Conservation (phyloP, 495 filamentous ascomycete species). For the Friedmanniomyces endolithicus region DNA sequence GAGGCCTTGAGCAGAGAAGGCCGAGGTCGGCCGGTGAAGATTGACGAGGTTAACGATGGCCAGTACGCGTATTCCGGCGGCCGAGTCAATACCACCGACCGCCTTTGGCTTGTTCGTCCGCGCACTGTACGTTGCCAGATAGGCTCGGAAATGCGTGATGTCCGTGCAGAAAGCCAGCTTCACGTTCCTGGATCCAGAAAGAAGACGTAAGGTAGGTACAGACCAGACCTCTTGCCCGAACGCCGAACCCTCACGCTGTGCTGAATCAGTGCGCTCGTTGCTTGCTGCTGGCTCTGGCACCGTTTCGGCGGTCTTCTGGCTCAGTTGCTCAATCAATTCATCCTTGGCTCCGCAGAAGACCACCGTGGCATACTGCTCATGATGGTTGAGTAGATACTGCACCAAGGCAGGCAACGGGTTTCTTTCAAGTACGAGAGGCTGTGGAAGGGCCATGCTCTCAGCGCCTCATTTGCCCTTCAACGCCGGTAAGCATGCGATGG, state of each 20-base stretch:
- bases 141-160: conserved; percentile 64
- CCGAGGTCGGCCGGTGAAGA: conserved; percentile 58
- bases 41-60: conserved; percentile 53
- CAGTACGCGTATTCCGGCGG: conserved; percentile 30
- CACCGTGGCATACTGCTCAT: conserved; percentile 44
- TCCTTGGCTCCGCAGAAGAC: conserved; percentile 57
- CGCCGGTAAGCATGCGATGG: neutral
- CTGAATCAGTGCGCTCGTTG: conserved; percentile 5
- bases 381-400: conserved; percentile 45
- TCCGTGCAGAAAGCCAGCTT: conserved; percentile 59
- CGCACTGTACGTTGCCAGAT: conserved; percentile 44
- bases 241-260: too few species aligned
- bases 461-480: neutral
- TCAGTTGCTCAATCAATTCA: conserved; percentile 46
- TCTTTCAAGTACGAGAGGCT: conserved; percentile 38
- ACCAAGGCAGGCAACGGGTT: conserved; percentile 49
- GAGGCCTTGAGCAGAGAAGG: conserved; percentile 76
- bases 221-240: conserved; percentile 21
- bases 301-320: conserved; percentile 11
- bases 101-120: neutral
- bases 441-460: neutral
- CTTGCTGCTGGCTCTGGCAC: conserved; percentile 1
- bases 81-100: neutral
- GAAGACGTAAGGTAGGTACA: conserved; percentile 52
- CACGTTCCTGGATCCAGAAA: conserved; percentile 55